Conservation (phyloP, 306 rosid genomes). For the Cotoneaster glaucophyllus region DNA sequence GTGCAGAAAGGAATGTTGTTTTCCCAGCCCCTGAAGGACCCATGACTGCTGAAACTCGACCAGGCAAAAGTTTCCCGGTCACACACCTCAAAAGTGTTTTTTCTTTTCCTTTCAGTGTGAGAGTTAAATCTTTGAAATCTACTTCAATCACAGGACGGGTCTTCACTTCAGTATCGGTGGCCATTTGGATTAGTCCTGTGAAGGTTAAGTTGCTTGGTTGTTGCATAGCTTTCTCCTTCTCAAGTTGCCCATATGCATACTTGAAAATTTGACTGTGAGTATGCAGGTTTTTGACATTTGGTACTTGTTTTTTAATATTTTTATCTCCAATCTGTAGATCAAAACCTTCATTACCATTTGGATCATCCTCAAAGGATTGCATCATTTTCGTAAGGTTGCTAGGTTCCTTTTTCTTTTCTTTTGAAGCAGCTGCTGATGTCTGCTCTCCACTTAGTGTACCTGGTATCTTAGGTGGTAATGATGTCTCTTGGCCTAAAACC, state of each 20-base stretch:
- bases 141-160: conserved; percentile 68
- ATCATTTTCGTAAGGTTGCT: conserved; percentile 55
- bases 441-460: conserved; percentile 33
- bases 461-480: conserved; percentile 24
- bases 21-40: conserved; percentile 93
- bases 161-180: conserved; percentile 41
- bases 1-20: conserved; percentile 81
- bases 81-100: conserved; percentile 61
- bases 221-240: conserved; percentile 83
- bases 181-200: conserved; percentile 76
- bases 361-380: conserved; percentile 47
- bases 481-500: conserved; percentile 12
- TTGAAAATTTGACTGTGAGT: conserved; percentile 77
- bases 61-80: conserved; percentile 62
- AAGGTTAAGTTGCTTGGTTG: conserved; percentile 65
- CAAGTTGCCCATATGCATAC: conserved; percentile 80
- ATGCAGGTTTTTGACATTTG: conserved; percentile 45
- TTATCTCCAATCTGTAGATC: conserved; percentile 61
- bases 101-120: conserved; percentile 59
- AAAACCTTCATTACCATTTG: conserved; percentile 50
- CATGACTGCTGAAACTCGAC: conserved; percentile 83
- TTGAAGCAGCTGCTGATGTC: conserved; percentile 29
- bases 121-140: conserved; percentile 66
- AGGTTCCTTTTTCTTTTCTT: conserved; percentile 37
- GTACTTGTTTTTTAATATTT: conserved; percentile 52